Evolutionary conservation across 805 yeast species (phyloP), one percentile per base, ranked within the genome.

Genomic region (Candida sanyiensis): DNA sequence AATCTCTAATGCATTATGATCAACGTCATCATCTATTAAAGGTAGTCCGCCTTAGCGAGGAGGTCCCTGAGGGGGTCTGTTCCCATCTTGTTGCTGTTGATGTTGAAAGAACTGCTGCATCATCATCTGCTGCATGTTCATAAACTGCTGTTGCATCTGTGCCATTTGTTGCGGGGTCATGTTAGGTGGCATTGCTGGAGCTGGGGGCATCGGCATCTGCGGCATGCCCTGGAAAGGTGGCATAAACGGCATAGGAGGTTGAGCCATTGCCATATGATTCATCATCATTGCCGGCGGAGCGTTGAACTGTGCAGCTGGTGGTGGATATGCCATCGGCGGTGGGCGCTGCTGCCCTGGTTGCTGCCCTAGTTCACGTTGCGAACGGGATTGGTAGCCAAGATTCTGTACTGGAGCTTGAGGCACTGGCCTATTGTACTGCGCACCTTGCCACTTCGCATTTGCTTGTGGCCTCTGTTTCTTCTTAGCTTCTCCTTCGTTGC

Each of bases 101-200:
- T 34, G 34, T 28, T 44, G 38, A 32, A 42, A 42, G 23, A 46
- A 45, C 35, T 52, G 54, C 16, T 54, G 58, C 53, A 51, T 49
- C 58, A 53, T 51, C 42, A 50, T 46, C 35, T 50, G 50, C 23
- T 52, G 55, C 46, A 45, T 49, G 24, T 54, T 60, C 23, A 55
- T 54, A 12, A 57, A 45, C 35, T 61, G 57, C 44, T 59, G 58
- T 47, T 58, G 52, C 45, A 52, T 43, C 45, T 51, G 59, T 42
- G 47, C 50, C 28, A 35, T 39, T 32, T 52, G 61, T 13, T 38
- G 38, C 21, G 53, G 58, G n/a, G 40, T 40, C 39, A 46, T 44
- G 10, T 39, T 42, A 25, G 35, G 41, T 68, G 62, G 69, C 43
- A 31, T 5, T 28, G 39, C 22, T 35, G 47, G 29, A 40, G 49